Evolutionary conservation across 495 filamentous ascomycete genomes (phyloP).

Genomic region (Trypethelium eluteriae): DNA sequence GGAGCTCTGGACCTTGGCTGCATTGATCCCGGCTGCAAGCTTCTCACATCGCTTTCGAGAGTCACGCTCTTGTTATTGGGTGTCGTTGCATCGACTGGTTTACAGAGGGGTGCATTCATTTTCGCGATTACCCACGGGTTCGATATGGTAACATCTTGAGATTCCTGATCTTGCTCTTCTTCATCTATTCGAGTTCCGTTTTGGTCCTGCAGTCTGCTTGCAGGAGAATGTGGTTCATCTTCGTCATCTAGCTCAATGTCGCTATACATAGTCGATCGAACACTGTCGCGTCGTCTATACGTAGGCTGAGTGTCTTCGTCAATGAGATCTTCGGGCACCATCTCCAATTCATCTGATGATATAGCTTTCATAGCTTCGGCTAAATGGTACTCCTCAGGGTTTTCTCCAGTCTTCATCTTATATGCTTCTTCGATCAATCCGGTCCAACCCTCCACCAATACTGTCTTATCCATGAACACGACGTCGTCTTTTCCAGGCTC

Average conservation of each 20-base stretch:
- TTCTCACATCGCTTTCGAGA: background rate
- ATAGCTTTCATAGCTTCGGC: background rate
- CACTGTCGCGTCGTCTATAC: background rate
- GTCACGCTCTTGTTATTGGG: background rate
- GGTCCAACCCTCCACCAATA: background rate
- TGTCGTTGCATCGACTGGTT: background rate
- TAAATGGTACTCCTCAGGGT: background rate
- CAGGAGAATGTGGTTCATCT: slow-evolving; percentile 21
- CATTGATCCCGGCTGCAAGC: background rate
- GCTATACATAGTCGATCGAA: slow-evolving; percentile 26
- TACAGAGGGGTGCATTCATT: slow-evolving; percentile 41
- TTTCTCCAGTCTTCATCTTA: background rate
- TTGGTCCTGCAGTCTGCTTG: slow-evolving; percentile 7
- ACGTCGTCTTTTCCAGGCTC: slow-evolving; percentile 89
- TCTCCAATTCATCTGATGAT: background rate
- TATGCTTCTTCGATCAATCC: slow-evolving; percentile 19
- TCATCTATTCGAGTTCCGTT: slow-evolving; percentile 24
- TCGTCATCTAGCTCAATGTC: slow-evolving; percentile 17
- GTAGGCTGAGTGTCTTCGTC: background rate
- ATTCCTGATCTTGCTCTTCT: slow-evolving; percentile 15
- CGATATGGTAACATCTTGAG: slow-evolving; percentile 30
- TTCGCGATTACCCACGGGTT: slow-evolving; percentile 59
- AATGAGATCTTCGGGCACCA: background rate
- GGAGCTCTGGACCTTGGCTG: background rate
- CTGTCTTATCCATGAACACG: slow-evolving; percentile 53